Evolutionary conservation across 2,329 filamentous ascomycete genomes (phyloP), one percentile per base, ranked within the genome.

Genomic region (Knoxdaviesia capensis): DNA sequence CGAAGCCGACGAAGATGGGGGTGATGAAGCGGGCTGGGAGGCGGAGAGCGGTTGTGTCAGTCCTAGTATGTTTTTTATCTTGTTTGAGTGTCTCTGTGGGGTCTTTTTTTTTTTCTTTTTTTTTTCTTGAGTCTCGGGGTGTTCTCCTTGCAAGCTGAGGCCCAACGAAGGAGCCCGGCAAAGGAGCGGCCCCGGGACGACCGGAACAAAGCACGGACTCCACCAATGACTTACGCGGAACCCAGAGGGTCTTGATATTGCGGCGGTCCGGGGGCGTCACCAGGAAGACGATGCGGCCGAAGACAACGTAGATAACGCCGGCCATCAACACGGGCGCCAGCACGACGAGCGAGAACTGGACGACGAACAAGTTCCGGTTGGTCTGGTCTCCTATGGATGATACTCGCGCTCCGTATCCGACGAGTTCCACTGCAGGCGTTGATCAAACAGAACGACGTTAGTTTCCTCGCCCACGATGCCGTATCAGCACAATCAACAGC

Each of bases 1-100:
- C 59, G 41, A 55, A 62, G 6, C 54, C 54, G 7, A 62, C 60
- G 34, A 63, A 63, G n/a, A 63, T 54, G 4, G 52, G 56, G 0
- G 61, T 62, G 30, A 44, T 36, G 30, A 40, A 44, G 20, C 42
- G 39, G 28, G 42, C 42, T 44, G 36, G 9, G n/a, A 7, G 8
- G 6, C 30, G 6, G 9, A 20, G 20, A 20, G 20, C 20, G 20
- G 20, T 20, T 20, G 20, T 3, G 20, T 20, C 3, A 20, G 20
- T 20, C 20, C 20, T 20, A 20, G 20, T 20, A 20, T 20, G 20
- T 20, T 20, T 20, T 20, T 20, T 20, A 20, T 3, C 2, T 20
- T 20, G 20, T 20, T 20, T 20, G 2, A 20, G 20, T 20, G 20
- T 20, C 20, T 20, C 20, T 20, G 2, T 20, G 20, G 20, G 20